phyloP scores from a whole-genome alignment of 495 filamentous ascomycete species.

The Xylaria curta region DNA sequence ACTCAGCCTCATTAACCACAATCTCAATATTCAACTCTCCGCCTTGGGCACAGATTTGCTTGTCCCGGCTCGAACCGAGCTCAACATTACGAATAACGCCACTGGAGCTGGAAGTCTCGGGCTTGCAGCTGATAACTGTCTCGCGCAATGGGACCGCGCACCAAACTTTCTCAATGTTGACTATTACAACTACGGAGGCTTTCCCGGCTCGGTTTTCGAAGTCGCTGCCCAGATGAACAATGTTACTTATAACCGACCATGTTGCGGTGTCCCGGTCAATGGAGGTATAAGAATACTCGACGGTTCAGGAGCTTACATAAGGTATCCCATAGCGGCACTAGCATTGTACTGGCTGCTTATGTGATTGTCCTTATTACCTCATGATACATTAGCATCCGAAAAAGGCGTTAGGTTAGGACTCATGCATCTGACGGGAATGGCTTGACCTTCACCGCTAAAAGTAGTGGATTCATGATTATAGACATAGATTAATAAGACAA shows the following conservation, averaged over 20 bases:
- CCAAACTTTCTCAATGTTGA: conserved; percentile 92
- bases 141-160: conserved; percentile 68
- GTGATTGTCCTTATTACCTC: neutral
- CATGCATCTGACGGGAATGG: neutral
- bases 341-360: conserved; percentile 9
- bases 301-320: neutral
- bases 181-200: conserved; percentile 77
- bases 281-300: neutral
- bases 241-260: conserved; percentile 76
- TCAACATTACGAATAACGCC: conserved; percentile 73
- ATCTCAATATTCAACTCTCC: conserved; percentile 76
- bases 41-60: conserved; percentile 65
- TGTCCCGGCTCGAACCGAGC: conserved; percentile 73
- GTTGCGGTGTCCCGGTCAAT: conserved; percentile 64
- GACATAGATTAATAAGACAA: neutral
- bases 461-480: neutral
- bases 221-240: conserved; percentile 87
- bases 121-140: conserved; percentile 69
- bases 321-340: conserved; percentile 1
- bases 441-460: neutral
- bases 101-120: conserved; percentile 75
- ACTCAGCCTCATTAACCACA: conserved; percentile 93
- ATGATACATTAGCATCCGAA: neutral
- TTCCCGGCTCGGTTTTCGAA: conserved; percentile 83
- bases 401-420: neutral